Base-by-base conservation (phyloP, 1,284 basidiomycete species). In the Rhodotorula glutinis region DNA sequence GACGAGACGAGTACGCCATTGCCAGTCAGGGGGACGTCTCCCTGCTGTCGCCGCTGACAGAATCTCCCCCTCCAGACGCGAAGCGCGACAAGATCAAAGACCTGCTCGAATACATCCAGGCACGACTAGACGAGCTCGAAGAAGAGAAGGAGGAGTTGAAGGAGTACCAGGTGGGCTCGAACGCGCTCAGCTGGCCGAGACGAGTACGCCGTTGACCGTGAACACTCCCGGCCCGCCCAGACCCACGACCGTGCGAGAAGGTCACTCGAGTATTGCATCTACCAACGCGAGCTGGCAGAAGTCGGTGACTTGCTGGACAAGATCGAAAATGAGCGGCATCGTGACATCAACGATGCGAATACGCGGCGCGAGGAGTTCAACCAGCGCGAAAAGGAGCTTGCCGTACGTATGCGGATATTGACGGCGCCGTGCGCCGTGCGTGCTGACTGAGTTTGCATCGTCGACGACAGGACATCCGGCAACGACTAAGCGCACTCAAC, bases 141-240 rank as follows among this genome's bases (percentile, higher is more conserved):
- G 90, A 93, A 75, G 96, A 99, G 79, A 98, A 98, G 79, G 90
- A 95, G 72, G 96, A 99, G 79, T 81, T 99, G 61, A 93, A 93
- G 76, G 92, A 97, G 78, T 99, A 92, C 77, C 92, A 97, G 78
- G 87, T 72, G n/a, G 27, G 66, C n/a, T 14, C 49, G 8, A 16
- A 56, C 4, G 13, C 23, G 23, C 14, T 10, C 27, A 13, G 49
- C 16, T 4, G 25, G 5, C 5, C 25, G 9, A 27, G 25, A 51
- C n/a, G n/a, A 47, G 17, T 17, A 11, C 11, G 25, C 5, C 25
- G 11, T 14, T 30, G 21, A 14, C 33, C 47, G 17, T 27, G 14
- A 2, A 11, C 49, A 14, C 8, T 16, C 10, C 19, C 23, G 23
- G 4, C 10, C 4, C 7, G 21, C 17, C 17, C 61, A 75, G 67